A percentile compares a stretch with the other conserved stretches of the same genome.
phyloP scores from a whole-genome alignment of 148 eudicot genomes.

The Gaultheria prostrata region DNA sequence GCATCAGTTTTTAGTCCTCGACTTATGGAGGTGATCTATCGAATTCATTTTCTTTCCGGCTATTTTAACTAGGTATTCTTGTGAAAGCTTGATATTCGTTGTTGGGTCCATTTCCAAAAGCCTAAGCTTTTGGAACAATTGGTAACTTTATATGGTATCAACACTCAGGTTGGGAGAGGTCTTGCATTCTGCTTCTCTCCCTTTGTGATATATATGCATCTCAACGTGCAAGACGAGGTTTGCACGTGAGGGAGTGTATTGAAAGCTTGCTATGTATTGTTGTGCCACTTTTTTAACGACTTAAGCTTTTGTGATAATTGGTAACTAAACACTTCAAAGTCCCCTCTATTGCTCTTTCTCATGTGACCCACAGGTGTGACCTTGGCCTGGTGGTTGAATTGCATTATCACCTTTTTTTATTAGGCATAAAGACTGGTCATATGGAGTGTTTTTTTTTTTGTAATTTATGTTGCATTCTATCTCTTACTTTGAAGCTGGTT shows the following conservation, averaged over 20 bases:
- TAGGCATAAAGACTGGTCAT: not conserved
- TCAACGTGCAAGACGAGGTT: too few relatives aligned
- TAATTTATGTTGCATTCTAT: not conserved
- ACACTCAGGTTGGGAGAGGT: not conserved
- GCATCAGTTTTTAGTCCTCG: constrained; percentile 89
- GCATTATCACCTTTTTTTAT: not conserved
- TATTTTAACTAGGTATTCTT: constrained; percentile 1
- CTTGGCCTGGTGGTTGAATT: not conserved
- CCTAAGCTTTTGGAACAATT: not conserved
- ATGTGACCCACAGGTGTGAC: not conserved
- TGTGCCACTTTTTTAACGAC: too few relatives aligned
- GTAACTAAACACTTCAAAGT: too few relatives aligned
- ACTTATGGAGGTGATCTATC: constrained; percentile 79
- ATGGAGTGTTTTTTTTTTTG: not conserved
- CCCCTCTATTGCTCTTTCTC: not conserved
- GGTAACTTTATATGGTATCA: not conserved
- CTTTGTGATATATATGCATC: too few relatives aligned
- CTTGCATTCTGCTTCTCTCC: not conserved
- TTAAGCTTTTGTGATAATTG: too few relatives aligned
- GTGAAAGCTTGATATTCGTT: not conserved
- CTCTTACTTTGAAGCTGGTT: not conserved
- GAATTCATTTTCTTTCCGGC: not conserved
- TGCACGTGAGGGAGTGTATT: too few relatives aligned
- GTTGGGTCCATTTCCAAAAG: not conserved
- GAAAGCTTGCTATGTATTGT: too few relatives aligned